Base-by-base conservation (phyloP, 495 filamentous ascomycete species). In the Annulohypoxylon bovei region DNA sequence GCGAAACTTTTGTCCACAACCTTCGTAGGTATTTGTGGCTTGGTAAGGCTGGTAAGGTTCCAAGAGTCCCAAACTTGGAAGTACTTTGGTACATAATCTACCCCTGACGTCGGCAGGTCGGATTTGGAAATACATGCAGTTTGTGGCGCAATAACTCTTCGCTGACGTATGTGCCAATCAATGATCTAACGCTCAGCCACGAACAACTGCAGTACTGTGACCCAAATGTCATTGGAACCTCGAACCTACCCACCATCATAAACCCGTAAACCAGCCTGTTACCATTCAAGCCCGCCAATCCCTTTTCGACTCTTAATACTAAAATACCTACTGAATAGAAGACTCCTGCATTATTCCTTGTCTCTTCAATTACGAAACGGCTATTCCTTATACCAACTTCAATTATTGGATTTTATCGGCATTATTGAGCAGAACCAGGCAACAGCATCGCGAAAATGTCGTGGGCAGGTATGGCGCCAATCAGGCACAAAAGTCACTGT, bases 381-480 rank as follows among this genome's bases (percentile, higher is more conserved):
- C 14, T 20, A n/a, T 46, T 37, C 5, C 27, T 9, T 55, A 37
- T 25, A 50, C 46, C 22, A 28, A 50, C 23, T 50, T 25, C 12
- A 12, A 37, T 39, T 39, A 25, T 40, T 16, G 1, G 2, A 56
- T 20, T 47, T 49, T 56, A 39, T 12, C 11, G 25, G 4, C 37
- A 33, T 22, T 46, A 39, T 23, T 54, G 30, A 44, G 12, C 25
- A 20, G 55, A 61, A 57, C 40, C 16, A 44, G 27, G 20, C 49
- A 64, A 76, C 37, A 64, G 75, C 37, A 63, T 67, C 74, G 77
- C 79, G 71, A 83, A 63, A 72, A 88, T 88, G 86, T 88, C 86
- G 75, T 88, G 86, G 86, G 84, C 86, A 74, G 86, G 86, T 88
- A 81, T 71, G 79, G 57, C 67, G 57, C 58, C 65, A 28, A 66